These are phyloP conservation scores for Cercospora sp. DNA, from an alignment of 2,329 filamentous ascomycete species.

Conservation along the genomic window DNA sequence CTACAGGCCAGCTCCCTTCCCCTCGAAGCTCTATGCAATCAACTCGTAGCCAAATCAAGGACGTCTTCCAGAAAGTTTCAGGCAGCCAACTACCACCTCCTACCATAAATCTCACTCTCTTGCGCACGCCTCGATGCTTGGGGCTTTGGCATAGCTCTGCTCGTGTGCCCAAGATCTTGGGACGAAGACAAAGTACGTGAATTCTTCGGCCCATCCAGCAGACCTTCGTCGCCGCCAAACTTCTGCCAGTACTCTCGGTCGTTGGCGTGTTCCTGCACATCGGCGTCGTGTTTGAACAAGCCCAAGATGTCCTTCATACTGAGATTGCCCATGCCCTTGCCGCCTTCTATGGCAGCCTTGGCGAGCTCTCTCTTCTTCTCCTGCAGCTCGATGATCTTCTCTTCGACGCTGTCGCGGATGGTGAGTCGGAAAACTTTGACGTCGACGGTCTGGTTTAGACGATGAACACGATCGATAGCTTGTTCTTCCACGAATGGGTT, in stretches of 20 bases:
- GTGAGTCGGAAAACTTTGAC: constrained; percentile 95
- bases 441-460: constrained; percentile 93
- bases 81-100: constrained; percentile 34
- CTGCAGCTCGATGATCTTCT: constrained; percentile 90
- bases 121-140: constrained; percentile 24
- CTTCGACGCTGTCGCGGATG: constrained; percentile 82
- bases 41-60: neutral
- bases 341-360: constrained; percentile 85
- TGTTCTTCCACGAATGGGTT: constrained; percentile 98
- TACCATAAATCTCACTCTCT: constrained; percentile 42
- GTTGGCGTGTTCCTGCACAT: constrained; percentile 45
- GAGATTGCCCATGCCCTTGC: constrained; percentile 77
- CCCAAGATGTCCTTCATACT: constrained; percentile 91
- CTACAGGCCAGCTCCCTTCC: neutral
- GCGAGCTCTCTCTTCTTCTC: constrained; percentile 90
- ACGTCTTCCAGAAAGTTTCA: neutral
- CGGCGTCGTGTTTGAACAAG: constrained; percentile 74
- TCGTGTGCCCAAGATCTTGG: constrained; percentile 13
- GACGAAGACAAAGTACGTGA: constrained; percentile 4
- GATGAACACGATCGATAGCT: constrained; percentile 96
- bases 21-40: neutral
- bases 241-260: constrained; percentile 44
- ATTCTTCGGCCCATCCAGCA: constrained; percentile 37
- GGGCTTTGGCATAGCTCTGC: constrained; percentile 22
- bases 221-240: constrained; percentile 37